Base-by-base conservation (phyloP, 2,329 filamentous ascomycete species). In the Cercospora sp. region DNA sequence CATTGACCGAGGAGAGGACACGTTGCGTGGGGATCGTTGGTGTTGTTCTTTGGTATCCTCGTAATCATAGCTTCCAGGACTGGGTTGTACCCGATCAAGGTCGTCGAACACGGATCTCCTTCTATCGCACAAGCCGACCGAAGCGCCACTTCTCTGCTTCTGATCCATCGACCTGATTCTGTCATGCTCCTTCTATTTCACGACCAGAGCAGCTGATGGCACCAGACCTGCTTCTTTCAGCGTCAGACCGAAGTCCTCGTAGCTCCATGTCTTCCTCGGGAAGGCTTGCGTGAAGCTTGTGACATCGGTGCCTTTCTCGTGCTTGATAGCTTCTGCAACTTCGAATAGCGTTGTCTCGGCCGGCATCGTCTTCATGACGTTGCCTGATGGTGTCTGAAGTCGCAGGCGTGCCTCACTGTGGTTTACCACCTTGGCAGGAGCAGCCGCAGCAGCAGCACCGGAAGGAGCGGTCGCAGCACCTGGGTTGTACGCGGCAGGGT, bases 311-410 rank as follows among this genome's bases (percentile, higher is more conserved):
- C 91, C 92, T 60, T 87, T 89, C 70, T 97, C 92, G 60, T 86
- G 80, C 77, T 88, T 83, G 26, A 99, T 78, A 67, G 89, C 86
- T 74, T 94, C 88, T 0, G 92, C 93, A 61, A 99, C 89, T 81
- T 99, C 94, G 75, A 97, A 97, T 10, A 99, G 82, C 0, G 95
- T 98, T 3, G 93, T 96, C 67, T 96, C 92, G 5, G 92, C 93
- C 0, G 93, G 90, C 71, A 96, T 89, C 0, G 91, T 94, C 86
- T 97, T 98, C 81, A 90, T 89, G 64, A 97, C 83, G 69, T 91
- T 94, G 13, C 93, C 92, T 18, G 82, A 83, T 0, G 87, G 78
- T 0, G 91, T 94, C 80, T 97, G 93, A 48, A 99, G 82, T 68
- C 94, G 86, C 69, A 99, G 81, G 30, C 95, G 87, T 12, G 93